These are phyloP conservation scores for Phytopythium cucurbitacearum DNA, from an alignment of 352 stramenopile genomes.

Conservation along the genomic window DNA sequence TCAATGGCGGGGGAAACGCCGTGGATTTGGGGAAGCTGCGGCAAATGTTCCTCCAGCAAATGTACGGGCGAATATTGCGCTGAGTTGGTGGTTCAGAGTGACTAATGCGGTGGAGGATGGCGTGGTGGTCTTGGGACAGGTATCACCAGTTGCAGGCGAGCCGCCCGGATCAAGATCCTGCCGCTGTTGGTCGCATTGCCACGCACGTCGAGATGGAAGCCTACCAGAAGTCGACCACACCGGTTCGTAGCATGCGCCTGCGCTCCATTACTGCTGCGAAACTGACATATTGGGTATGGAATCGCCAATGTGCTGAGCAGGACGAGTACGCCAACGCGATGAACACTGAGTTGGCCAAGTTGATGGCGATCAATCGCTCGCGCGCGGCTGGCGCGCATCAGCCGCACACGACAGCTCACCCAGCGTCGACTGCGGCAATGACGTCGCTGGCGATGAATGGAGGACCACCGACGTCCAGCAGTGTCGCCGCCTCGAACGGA, in stretches of 20 bases:
- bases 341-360: slow-evolving; percentile 57
- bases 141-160: slow-evolving; percentile 63
- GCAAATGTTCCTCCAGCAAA: slow-evolving; percentile 36
- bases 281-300: slow-evolving; percentile 1
- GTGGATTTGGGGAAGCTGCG: slow-evolving; percentile 20
- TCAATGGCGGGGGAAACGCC: background rate
- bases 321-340: slow-evolving; percentile 46
- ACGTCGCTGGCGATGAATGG: no score
- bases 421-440: no score
- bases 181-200: slow-evolving; percentile 44
- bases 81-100: background rate
- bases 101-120: background rate
- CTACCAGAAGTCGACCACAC: slow-evolving; percentile 33
- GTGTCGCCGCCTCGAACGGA: no score
- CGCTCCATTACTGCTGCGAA: slow-evolving; percentile 6
- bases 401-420: no score
- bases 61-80: slow-evolving; percentile 19
- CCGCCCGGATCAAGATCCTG: slow-evolving; percentile 49
- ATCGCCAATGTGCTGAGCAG: slow-evolving; percentile 17
- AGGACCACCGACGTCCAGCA: no score
- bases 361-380: slow-evolving; percentile 48
- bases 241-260: slow-evolving; percentile 25
- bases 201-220: slow-evolving; percentile 69
- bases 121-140: slow-evolving; percentile 12
- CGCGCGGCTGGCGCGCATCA: background rate